Percentiles rank a stretch among this genome's conserved stretches.
Evolutionary conservation across 2,329 filamentous ascomycete genomes (phyloP).

Genomic region (Alternaria sp.): DNA sequence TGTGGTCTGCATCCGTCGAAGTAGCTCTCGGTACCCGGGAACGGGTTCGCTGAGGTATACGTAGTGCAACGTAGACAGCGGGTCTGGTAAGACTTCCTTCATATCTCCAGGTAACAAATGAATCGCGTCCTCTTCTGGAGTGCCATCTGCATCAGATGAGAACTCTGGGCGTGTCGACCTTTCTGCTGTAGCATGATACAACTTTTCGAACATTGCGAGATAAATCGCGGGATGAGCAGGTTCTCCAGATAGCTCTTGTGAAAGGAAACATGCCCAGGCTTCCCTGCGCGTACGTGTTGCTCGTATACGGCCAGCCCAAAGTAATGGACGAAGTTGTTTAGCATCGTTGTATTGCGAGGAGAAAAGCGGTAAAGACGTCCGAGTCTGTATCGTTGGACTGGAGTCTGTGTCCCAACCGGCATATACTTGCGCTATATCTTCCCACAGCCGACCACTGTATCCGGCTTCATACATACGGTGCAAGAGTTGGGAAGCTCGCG

Average conservation of each 20-base stretch:
- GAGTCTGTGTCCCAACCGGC: constrained; percentile 70
- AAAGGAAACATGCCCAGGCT: constrained; percentile 71
- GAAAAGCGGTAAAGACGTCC: constrained; percentile 53
- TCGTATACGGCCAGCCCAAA: constrained; percentile 67
- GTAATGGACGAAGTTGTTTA: constrained; percentile 32
- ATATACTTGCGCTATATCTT: constrained; percentile 62
- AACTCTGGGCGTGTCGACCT: constrained; percentile 12
- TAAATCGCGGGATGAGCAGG: constrained; percentile 57
- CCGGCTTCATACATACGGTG: constrained; percentile 67
- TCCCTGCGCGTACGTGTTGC: constrained; percentile 69
- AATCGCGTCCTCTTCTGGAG: constrained; percentile 10
- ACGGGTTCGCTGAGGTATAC: constrained; percentile 70
- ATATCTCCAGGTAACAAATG: constrained; percentile 66
- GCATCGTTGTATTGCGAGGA: constrained; percentile 16
- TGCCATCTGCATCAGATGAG: constrained; percentile 14
- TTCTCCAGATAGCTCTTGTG: constrained; percentile 59
- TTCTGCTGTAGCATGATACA: constrained; percentile 52
- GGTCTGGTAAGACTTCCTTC: constrained; percentile 62
- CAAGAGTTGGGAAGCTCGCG: constrained; percentile 65
- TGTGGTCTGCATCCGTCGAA: constrained; percentile 63
- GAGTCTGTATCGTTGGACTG: constrained; percentile 69
- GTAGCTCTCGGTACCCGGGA: constrained; percentile 67
- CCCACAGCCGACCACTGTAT: constrained; percentile 62
- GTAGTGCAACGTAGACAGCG: constrained; percentile 69
- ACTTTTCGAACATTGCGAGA: constrained; percentile 65